Conservation (phyloP, 495 filamentous ascomycete genomes). For the Penicillium samsonianum region DNA sequence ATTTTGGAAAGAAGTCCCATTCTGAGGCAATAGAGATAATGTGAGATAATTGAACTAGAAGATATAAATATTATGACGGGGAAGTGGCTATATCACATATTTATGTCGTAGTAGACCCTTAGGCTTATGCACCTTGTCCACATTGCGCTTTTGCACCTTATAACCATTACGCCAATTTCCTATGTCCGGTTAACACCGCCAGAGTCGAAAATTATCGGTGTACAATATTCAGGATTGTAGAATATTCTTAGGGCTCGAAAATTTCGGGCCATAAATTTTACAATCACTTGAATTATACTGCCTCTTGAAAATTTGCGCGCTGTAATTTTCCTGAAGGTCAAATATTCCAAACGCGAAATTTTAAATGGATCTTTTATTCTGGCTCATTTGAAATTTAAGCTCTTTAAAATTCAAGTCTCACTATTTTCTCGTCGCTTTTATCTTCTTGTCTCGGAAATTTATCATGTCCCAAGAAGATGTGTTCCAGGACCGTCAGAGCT, state of each 20-base stretch:
- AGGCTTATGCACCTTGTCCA: too few species aligned
- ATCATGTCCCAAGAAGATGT: neutral
- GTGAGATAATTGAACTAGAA: too few species aligned
- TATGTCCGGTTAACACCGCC: slow-evolving; percentile 7
- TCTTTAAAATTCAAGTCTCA: neutral
- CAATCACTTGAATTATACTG: slow-evolving; percentile 4
- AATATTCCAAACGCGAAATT: slow-evolving; percentile 6
- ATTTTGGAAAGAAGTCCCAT: too few species aligned
- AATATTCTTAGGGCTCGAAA: slow-evolving; percentile 3
- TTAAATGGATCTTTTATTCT: slow-evolving; percentile 5
- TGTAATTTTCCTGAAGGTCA: neutral
- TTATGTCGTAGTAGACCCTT: too few species aligned
- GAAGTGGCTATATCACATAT: too few species aligned
- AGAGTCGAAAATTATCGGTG: neutral
- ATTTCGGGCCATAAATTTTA: slow-evolving; percentile 3
- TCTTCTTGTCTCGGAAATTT: neutral
- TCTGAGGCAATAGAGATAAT: too few species aligned
- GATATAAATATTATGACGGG: too few species aligned
- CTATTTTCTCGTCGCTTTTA: neutral
- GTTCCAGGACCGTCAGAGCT: neutral
- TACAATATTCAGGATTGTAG: neutral
- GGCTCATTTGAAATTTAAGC: neutral
- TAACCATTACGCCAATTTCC: slow-evolving; percentile 1
- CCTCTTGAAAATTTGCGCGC: slow-evolving; percentile 8
- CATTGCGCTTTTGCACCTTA: slow-evolving; percentile 5